Evolutionary conservation across 169 alveolate genomes (phyloP).

Genomic region (Cryptosporidium viatorum): DNA sequence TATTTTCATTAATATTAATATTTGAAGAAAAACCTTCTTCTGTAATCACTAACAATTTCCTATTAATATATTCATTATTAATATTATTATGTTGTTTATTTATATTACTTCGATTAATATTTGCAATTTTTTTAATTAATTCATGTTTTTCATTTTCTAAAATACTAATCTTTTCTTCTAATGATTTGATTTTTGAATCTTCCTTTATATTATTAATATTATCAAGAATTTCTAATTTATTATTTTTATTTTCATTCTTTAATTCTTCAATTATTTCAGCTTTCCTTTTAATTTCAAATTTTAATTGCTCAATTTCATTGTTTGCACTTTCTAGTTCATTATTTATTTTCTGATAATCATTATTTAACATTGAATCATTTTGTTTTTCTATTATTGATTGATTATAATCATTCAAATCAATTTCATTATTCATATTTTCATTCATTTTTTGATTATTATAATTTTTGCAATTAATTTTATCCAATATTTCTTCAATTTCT

Average conservation of each 20-base stretch:
- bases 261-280: slow-evolving; percentile 54
- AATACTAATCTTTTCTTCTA: not conserved
- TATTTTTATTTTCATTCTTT: slow-evolving; percentile 3
- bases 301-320: slow-evolving; percentile 54
- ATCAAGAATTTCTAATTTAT: slow-evolving; percentile 12
- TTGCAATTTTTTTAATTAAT: slow-evolving; percentile 50
- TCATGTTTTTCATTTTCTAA: slow-evolving; percentile 24
- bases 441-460: not conserved
- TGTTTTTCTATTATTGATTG: not conserved
- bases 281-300: slow-evolving; percentile 25
- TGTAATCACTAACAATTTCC: not conserved
- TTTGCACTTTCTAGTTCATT: slow-evolving; percentile 42
- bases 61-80: not conserved
- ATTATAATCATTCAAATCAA: not conserved
- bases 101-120: slow-evolving; percentile 6
- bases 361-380: not conserved
- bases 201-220: slow-evolving; percentile 3
- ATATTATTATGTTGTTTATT: not conserved
- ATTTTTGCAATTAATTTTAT: slow-evolving; percentile 5
- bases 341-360: slow-evolving; percentile 1
- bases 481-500: slow-evolving; percentile 28
- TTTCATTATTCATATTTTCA: not conserved
- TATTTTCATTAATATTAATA: not conserved
- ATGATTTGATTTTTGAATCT: slow-evolving; percentile 4
- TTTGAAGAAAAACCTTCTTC: not conserved